Evolutionary conservation across 2,329 filamentous ascomycete species (phyloP), one percentile per base, ranked within the genome.

Genomic region (Plectosphaerella plurivora): DNA sequence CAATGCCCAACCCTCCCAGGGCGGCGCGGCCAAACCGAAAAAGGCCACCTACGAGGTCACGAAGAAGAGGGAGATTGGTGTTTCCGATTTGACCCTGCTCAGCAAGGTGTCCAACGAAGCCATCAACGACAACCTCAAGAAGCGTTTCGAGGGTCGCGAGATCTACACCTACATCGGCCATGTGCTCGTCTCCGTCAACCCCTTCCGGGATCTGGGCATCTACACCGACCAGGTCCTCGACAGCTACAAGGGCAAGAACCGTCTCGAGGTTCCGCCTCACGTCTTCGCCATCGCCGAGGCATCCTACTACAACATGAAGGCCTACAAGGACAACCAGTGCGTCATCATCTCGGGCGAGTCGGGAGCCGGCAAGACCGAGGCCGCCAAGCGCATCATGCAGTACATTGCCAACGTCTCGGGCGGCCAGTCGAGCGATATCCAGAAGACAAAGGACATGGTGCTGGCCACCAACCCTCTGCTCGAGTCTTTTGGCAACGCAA

Each of bases 131-230:
- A 99, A 99, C 71, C 71, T 99, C 70, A 96, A 97, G 80, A 95
- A 97, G 77, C 86, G 94, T 57, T 99, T 99, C 72, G 91, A 97
- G 68, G 92, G 93, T 79, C 87, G 82, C 70, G 93, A 99, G 74
- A 99, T 99, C 70, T 99, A 99, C 77, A 99, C 94, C 66, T 99
- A 99, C 73, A 99, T 99, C 69, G 94, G 94, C 75, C 93, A 97
- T 87, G 94, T 99, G 72, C 73, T 99, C 81, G 94, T 99, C 62
- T 97, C 94, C 39, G 94, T 99, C 70, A 99, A 99, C 72, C 94
- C 94, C 36, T 99, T 99, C 73, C 86, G 91, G 68, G 94, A 99
- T 68, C 80, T 96, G 76, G 94, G 94, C 52, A 97, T 99, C 74
- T 99, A 99, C 74, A 97, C 93, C 70, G 93, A 97, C 61, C 77